phyloP scores from a whole-genome alignment of 108 stramenopile species.

The Cyclotella atomus region DNA sequence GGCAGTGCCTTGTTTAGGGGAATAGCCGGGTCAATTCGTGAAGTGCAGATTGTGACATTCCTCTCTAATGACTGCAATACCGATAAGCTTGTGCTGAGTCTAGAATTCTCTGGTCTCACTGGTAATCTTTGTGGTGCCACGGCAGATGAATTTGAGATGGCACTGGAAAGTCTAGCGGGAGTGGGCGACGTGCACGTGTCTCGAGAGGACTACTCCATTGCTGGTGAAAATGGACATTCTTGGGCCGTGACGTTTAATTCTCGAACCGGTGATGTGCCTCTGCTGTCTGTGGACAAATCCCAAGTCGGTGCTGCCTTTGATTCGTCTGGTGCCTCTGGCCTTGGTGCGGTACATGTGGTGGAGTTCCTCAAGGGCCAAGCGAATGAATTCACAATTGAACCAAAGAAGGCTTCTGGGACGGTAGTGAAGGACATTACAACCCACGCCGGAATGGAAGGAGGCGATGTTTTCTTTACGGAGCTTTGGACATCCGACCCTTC shows the following conservation, averaged over 20 bases:
- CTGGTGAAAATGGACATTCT: conserved; percentile 49
- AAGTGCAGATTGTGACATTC: conserved; percentile 68
- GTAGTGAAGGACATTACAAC: conserved; percentile 67
- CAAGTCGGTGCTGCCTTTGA: conserved; percentile 51
- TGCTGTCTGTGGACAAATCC: conserved; percentile 38
- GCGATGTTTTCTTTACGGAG: conserved; percentile 85
- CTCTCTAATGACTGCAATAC: conserved; percentile 33
- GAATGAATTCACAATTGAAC: conserved; percentile 86
- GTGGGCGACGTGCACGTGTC: conserved; percentile 66
- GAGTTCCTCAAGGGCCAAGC: conserved; percentile 73
- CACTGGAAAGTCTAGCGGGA: conserved; percentile 27
- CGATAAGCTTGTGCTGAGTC: conserved; percentile 36
- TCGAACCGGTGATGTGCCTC: conserved; percentile 66
- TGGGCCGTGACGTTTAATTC: conserved; percentile 76
- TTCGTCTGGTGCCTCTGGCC: conserved; percentile 36
- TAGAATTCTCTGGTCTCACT: conserved; percentile 36
- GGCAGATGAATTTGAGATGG: conserved; percentile 36
- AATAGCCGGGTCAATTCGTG: conserved; percentile 80
- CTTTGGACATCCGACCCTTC: conserved; percentile 58
- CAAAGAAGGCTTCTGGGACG: conserved; percentile 74
- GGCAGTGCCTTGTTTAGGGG: conserved; percentile 70
- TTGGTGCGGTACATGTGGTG: conserved; percentile 27
- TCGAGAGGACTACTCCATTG: conserved; percentile 34
- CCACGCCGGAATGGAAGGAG: conserved; percentile 62
- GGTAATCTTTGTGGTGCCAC: conserved; percentile 55